Evolutionary conservation across 768 basidiomycete species (phyloP), one percentile per base, ranked within the genome.

Genomic region (Boletus patriciae): DNA sequence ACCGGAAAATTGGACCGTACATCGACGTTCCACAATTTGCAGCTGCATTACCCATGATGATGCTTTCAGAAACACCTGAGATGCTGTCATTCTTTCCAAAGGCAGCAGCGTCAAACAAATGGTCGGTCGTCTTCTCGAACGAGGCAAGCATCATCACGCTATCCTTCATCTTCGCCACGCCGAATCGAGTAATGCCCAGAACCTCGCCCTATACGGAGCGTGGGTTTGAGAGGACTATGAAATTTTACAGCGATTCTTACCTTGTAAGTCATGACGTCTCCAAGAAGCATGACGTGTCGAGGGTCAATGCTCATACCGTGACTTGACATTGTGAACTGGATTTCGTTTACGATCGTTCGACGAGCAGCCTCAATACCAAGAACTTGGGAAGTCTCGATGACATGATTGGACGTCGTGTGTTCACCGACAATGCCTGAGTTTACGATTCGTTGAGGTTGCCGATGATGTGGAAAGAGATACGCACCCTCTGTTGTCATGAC

Each of bases 111-210:
- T 99, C 94, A 74, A 99, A 99, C 57, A 99, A 76, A 73, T 99
- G 97, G 77, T 99, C 97, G 15, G 97, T 99, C 16, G 97, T 98
- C 78, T 98, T 98, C 75, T 99, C 97, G 73, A 99, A 99, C 25
- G 94, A 97, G 11, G 97, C 97, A 65, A 98, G 78, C 97, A 98
- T 99, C 66, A 99, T 83, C 1, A 98, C 95, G 66, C 92, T 94
- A 73, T 99, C 97, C 73, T 98, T 98, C 94, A 98, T 98, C 77
- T 98, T 98, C 9, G 95, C 92, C 25, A 99, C 96, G 68, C 97
- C 97, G 73, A 98, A 98, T 31, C 97, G 90, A 8, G 97, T 99
- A 72, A 99, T 98, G 44, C 97, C 97, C 50, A 99, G 77, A 1
- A 98, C 94, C 70, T 98, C 96, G 42, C 97, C 97, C 92, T 95